These are phyloP conservation scores for Zostera marina DNA, from an alignment of 116 monocot genomes.

Conservation along the genomic window DNA sequence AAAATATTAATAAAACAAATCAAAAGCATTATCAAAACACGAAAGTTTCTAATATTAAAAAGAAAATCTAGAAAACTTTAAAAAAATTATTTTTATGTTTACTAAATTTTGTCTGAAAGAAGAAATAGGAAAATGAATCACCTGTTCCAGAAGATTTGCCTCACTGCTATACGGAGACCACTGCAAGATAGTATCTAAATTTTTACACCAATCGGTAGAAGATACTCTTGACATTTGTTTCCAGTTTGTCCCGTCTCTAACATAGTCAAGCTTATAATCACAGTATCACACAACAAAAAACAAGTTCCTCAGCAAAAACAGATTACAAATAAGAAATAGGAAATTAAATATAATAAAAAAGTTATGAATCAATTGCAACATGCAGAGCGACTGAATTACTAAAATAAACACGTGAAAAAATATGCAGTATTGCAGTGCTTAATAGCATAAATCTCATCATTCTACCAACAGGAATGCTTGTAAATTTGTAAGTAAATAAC, in stretches of 20 bases:
- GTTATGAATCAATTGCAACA: not conserved
- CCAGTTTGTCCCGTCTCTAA: conserved; percentile 3
- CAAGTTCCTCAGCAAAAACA: conserved; percentile 1
- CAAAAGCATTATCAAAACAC: no score
- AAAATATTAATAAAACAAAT: no score
- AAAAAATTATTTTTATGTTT: not conserved
- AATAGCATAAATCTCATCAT: not conserved
- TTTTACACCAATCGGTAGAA: conserved; percentile 7
- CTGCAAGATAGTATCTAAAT: conserved; percentile 6
- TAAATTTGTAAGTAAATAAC: no score
- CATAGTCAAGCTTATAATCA: conserved; percentile 7
- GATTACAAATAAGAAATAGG: not conserved
- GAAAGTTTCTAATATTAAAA: no score
- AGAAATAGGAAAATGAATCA: not conserved
- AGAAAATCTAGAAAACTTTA: no score
- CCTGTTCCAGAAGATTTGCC: not conserved
- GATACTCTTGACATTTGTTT: conserved; percentile 5
- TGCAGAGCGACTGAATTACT: not conserved
- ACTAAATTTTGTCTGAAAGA: not conserved
- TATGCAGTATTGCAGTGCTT: not conserved
- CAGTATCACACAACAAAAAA: not conserved
- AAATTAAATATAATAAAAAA: not conserved
- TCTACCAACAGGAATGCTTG: no score
- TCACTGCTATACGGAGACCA: conserved; percentile 10
- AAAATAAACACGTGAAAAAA: not conserved